phyloP scores from a whole-genome alignment of 2,329 filamentous ascomycete genomes.

The Alternaria sp. region DNA sequence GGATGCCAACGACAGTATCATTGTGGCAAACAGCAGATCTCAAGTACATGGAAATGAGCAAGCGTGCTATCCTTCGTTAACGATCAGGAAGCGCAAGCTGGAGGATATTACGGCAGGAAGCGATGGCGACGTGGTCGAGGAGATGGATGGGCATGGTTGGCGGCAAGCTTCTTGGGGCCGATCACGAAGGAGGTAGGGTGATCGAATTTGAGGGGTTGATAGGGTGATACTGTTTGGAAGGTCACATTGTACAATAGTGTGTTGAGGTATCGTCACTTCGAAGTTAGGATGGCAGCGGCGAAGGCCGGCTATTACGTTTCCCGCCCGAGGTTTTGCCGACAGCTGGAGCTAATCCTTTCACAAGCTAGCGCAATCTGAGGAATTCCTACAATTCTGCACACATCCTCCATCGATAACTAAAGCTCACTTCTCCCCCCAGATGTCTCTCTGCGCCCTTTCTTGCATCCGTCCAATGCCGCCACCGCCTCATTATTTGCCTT shows the following conservation, averaged over 20 bases:
- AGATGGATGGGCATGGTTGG: neutral
- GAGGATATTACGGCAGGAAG: neutral
- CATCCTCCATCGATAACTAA: neutral
- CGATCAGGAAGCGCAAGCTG: neutral
- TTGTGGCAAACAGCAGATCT: neutral
- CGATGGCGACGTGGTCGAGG: neutral
- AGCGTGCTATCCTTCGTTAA: neutral
- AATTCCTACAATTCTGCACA: accelerated
- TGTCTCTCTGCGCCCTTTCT: too few species aligned
- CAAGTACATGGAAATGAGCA: neutral
- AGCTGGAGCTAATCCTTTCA: accelerated
- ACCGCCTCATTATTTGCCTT: constrained; percentile 38
- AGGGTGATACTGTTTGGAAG: neutral
- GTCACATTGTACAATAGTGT: neutral
- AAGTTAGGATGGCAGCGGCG: neutral
- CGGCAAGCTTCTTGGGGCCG: neutral
- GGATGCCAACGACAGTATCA: neutral
- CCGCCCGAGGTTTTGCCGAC: neutral
- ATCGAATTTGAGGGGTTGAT: accelerated
- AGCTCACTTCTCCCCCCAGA: constrained; percentile 12
- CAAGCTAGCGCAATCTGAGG: neutral
- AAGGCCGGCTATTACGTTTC: neutral
- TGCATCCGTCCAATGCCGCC: neutral
- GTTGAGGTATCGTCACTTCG: neutral
- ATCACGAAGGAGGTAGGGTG: neutral